Base-by-base conservation (phyloP, 1,284 basidiomycete species). In the Sphagnurus paluster region DNA sequence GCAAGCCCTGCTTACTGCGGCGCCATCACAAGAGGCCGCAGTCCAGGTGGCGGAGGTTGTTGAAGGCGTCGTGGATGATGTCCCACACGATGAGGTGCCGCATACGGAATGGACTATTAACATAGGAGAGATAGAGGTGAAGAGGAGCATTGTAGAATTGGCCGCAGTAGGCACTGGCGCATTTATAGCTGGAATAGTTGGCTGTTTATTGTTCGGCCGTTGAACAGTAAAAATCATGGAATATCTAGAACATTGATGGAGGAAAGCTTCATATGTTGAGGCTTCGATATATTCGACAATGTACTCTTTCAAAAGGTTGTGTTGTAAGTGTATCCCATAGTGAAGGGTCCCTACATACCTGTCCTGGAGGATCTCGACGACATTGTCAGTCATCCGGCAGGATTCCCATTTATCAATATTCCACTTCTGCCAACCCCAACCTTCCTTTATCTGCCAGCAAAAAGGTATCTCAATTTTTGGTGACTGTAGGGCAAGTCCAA, bases 341-440 rank as follows among this genome's bases (percentile, higher is more conserved):
- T 23, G 23, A 28, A 21, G 2, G 25, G n/a, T 24, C 20, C 8
- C 21, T 7, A 44, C 73, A 53, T 44, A 75, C 82, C 80, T 76
- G 39, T 85, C 82, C 46, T 75, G 63, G 4, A 82, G 67, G 32
- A 82, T 68, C 53, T 82, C 70, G 43, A 75, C 72, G 32, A 56
- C 58, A 46, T 67, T 64, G 46, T 71, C 66, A 26, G 57, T 62
- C 70, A 71, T 76, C 48, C 46, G 60, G 61, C 67, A 67, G 32
- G 70, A 67, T 19, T 57, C 55, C 84, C 84, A 87, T 8, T 58
- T 60, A n/a, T 73, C 67, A 16, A 77, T 62, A 56, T 87, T 76
- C 83, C 84, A 87, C 52, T 84, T 77, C 8, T 64, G 60, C 84
- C 84, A 89, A 9, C 85, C 84, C 84, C 84, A 88, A 0, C 81